Percentiles rank a stretch among this genome's conserved stretches.
Conservation (phyloP, 2,329 filamentous ascomycete genomes). For the Penicillium sp. region DNA sequence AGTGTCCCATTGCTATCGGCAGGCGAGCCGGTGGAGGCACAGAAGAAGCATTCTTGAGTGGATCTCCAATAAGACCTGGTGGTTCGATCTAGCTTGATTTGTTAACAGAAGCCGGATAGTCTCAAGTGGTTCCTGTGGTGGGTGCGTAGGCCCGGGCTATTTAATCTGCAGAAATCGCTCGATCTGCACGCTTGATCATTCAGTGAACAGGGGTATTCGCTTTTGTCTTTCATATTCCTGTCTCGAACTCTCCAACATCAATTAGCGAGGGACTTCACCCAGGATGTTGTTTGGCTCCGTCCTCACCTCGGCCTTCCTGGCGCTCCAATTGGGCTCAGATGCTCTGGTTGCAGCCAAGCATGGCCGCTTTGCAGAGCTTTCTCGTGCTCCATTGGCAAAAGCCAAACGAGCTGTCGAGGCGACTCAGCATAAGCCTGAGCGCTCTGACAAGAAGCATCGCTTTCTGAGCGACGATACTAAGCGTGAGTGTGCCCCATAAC, state of each 20-base stretch:
- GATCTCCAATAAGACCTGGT: slow-evolving; percentile 1
- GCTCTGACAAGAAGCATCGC: slow-evolving; percentile 24
- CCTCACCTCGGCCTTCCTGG: slow-evolving; percentile 25
- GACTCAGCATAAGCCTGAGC: slow-evolving; percentile 10
- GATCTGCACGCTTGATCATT: no score
- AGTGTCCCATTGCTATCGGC: slow-evolving; percentile 10
- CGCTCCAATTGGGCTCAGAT: slow-evolving; percentile 22
- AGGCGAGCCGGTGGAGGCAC: slow-evolving; percentile 5
- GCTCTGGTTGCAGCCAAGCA: slow-evolving; percentile 21
- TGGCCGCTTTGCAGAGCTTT: slow-evolving; percentile 27
- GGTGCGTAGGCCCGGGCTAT: no score
- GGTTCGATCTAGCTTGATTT: slow-evolving; percentile 1
- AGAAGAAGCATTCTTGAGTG: slow-evolving; percentile 11
- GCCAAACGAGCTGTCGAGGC: slow-evolving; percentile 20
- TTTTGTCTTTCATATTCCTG: no score
- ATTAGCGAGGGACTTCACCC: no score
- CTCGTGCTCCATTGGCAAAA: slow-evolving; percentile 24
- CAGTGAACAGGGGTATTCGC: no score
- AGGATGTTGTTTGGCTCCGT: slow-evolving; percentile 29
- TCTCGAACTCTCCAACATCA: no score
- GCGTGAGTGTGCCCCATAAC: slow-evolving; percentile 25
- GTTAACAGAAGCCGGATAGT: neutral
- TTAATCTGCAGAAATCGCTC: no score
- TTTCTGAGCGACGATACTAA: slow-evolving; percentile 28
- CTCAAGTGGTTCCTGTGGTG: neutral